A percentile compares a stretch with the other conserved stretches of the same genome.
Conservation (phyloP, 495 filamentous ascomycete genomes). For the Hypoxylon perforatum region DNA sequence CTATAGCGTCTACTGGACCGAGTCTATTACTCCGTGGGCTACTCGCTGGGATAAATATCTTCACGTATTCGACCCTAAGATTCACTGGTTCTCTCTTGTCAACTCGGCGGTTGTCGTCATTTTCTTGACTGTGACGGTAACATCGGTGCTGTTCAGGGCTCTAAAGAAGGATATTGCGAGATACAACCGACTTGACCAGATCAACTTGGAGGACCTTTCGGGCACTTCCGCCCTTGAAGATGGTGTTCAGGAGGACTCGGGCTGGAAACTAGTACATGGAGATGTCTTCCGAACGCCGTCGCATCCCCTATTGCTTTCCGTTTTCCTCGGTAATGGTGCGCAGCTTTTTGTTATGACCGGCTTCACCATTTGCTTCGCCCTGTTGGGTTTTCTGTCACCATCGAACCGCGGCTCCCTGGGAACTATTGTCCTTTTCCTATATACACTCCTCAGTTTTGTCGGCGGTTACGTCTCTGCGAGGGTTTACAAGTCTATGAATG, state of each 20-base stretch:
- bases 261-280: slow-evolving; percentile 98
- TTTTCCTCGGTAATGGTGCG: slow-evolving; percentile 91
- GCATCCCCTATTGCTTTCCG: slow-evolving; percentile 82
- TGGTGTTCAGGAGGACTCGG: slow-evolving; percentile 95
- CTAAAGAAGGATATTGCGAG: slow-evolving; percentile 93
- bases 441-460: slow-evolving; percentile 91
- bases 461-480: slow-evolving; percentile 92
- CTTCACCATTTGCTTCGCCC: slow-evolving; percentile 90
- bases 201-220: slow-evolving; percentile 85
- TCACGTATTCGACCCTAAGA: slow-evolving; percentile 93
- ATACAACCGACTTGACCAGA: slow-evolving; percentile 91
- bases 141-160: slow-evolving; percentile 86
- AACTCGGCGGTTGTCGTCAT: slow-evolving; percentile 93
- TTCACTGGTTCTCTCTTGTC: slow-evolving; percentile 98
- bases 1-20: slow-evolving; percentile 88
- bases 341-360: slow-evolving; percentile 98
- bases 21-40: slow-evolving; percentile 85
- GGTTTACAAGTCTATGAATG: slow-evolving; percentile 90
- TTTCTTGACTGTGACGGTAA: slow-evolving; percentile 89
- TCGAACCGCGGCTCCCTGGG: slow-evolving; percentile 93
- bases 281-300: slow-evolving; percentile 94
- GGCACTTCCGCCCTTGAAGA: slow-evolving; percentile 83
- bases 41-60: slow-evolving; percentile 98
- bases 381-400: slow-evolving; percentile 93
- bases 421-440: slow-evolving; percentile 90